Evolutionary conservation across 2,329 filamentous ascomycete species (phyloP).

Genomic region (Lomentospora prolificans): DNA sequence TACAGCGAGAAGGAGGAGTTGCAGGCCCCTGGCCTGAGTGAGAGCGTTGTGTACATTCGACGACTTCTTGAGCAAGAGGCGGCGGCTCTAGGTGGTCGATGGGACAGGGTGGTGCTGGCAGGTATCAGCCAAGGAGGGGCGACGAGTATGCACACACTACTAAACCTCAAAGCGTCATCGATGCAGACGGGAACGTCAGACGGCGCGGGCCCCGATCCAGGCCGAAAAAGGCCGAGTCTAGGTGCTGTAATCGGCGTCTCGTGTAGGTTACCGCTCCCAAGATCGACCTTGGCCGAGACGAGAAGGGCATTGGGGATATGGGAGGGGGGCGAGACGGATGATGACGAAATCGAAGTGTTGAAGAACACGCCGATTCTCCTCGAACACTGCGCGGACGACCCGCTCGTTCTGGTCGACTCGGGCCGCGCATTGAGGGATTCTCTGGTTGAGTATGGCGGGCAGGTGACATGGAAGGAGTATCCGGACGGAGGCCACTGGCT

Average conservation of each 20-base stretch:
- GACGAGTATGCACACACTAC: constrained; percentile 26
- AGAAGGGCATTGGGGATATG: constrained; percentile 22
- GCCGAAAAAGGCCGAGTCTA: not conserved
- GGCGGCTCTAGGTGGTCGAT: constrained; percentile 19
- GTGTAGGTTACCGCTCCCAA: constrained; percentile 25
- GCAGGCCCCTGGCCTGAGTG: constrained; percentile 28
- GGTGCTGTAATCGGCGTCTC: constrained; percentile 29
- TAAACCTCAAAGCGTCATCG: constrained; percentile 21
- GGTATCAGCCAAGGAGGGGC: constrained; percentile 38
- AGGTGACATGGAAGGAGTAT: constrained; percentile 32
- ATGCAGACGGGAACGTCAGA: not conserved
- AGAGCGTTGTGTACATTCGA: not conserved
- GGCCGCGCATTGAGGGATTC: constrained; percentile 25
- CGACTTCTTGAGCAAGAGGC: constrained; percentile 4
- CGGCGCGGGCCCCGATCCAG: not conserved
- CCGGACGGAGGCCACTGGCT: constrained; percentile 33
- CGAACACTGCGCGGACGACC: constrained; percentile 34
- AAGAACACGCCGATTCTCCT: constrained; percentile 32
- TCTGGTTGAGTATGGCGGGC: constrained; percentile 25
- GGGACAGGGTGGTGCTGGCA: constrained; percentile 29
- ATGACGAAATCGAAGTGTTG: constrained; percentile 18
- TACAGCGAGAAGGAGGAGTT: constrained; percentile 31
- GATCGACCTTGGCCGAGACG: constrained; percentile 20
- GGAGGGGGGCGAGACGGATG: constrained; percentile 16
- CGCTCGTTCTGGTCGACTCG: constrained; percentile 25